Evolutionary conservation across 108 stramenopile species (phyloP).

Genomic region (Bacterosira constricta): DNA sequence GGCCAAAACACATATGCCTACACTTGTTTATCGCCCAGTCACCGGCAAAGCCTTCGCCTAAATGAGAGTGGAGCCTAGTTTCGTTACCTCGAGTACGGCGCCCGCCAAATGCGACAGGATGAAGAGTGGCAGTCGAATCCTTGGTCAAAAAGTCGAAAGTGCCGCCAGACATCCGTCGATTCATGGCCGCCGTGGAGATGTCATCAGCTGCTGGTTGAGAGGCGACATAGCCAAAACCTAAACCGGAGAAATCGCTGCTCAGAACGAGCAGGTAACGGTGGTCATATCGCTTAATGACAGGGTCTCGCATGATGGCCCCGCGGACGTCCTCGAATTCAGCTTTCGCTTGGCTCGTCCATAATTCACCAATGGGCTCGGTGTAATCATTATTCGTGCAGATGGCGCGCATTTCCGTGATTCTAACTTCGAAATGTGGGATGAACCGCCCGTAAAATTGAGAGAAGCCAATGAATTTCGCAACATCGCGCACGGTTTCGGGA

Average conservation of each 20-base stretch:
- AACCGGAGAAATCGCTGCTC: not conserved
- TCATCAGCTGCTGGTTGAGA: not conserved
- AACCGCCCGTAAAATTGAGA: not conserved
- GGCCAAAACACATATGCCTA: not conserved
- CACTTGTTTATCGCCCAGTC: conserved; percentile 6
- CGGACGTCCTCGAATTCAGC: not conserved
- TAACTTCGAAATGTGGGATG: conserved; percentile 8
- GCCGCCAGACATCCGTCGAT: not conserved
- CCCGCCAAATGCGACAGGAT: not conserved
- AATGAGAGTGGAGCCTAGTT: not conserved
- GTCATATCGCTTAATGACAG: not conserved
- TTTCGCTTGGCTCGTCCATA: not conserved
- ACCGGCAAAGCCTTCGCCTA: not conserved
- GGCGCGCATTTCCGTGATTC: not conserved
- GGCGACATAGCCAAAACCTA: not conserved
- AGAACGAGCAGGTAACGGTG: not conserved
- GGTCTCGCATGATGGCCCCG: not conserved
- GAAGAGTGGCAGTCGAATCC: not conserved
- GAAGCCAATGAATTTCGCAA: conserved; percentile 5
- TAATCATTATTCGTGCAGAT: not conserved
- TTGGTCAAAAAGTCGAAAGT: not conserved
- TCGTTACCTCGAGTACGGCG: not conserved
- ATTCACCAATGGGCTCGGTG: not conserved
- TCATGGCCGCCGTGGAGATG: not conserved
- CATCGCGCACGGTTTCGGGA: not conserved